A percentile compares a stretch with the other conserved stretches of the same genome.
phyloP scores from a whole-genome alignment of 1,284 basidiomycete genomes.

The Volvariella surrecta region DNA sequence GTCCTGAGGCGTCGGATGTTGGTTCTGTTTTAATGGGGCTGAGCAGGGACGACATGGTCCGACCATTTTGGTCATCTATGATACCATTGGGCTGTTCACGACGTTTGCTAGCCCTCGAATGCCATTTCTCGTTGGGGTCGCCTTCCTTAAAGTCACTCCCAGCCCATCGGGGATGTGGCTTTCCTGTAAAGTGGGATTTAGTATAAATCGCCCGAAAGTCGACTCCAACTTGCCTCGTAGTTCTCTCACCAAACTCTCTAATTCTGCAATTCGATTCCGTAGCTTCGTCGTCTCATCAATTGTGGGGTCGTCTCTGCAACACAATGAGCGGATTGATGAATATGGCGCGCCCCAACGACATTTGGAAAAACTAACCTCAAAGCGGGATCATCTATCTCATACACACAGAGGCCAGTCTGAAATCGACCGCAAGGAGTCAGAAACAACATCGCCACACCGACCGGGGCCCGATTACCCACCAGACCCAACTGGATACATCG shows the following conservation, averaged over 20 bases:
- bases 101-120: constrained; percentile 66
- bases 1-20: constrained; percentile 33
- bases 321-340: background rate
- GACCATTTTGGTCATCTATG: constrained; percentile 23
- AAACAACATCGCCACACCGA: background rate
- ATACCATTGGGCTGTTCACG: constrained; percentile 10
- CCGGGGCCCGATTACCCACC: constrained; percentile 28
- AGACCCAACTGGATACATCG: constrained; percentile 77
- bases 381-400: constrained; percentile 84
- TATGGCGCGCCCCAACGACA: constrained; percentile 1
- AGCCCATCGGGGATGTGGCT: constrained; percentile 77
- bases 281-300: constrained; percentile 77
- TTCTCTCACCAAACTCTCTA: constrained; percentile 83
- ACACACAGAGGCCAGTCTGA: constrained; percentile 85
- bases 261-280: constrained; percentile 79
- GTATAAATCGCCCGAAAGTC: constrained; percentile 2
- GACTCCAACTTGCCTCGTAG: constrained; percentile 46
- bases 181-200: constrained; percentile 37
- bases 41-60: constrained; percentile 32
- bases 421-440: constrained; percentile 10
- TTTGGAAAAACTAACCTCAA: constrained; percentile 45
- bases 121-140: constrained; percentile 74
- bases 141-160: constrained; percentile 69
- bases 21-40: constrained; percentile 55
- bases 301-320: constrained; percentile 69